Conservation (phyloP, 139 green algal species). For the Medakamo hakoo region DNA sequence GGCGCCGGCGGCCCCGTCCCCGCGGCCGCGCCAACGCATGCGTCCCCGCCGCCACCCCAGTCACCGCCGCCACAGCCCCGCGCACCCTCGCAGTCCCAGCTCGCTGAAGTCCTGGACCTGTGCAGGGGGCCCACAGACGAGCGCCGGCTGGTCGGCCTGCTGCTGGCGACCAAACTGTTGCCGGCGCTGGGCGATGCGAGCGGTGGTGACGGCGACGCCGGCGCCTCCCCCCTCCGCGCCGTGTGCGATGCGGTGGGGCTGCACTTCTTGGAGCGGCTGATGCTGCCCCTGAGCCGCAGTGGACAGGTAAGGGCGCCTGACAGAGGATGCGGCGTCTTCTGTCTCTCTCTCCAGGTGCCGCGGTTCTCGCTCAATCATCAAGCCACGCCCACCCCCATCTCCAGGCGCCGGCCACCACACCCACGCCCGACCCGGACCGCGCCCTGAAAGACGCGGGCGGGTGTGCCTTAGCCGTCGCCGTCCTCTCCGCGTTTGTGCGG, state of each 20-base stretch:
- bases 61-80: too few species aligned
- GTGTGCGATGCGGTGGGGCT: conserved; percentile 37
- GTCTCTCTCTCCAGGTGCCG: too few species aligned
- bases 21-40: neutral
- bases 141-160: conserved; percentile 36
- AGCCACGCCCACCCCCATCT: too few species aligned
- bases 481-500: neutral
- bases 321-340: too few species aligned
- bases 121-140: neutral
- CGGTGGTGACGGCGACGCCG: too few species aligned
- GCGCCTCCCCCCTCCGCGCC: conserved; percentile 1
- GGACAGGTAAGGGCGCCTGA: neutral
- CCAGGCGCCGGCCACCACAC: too few species aligned
- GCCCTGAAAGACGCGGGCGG: neutral
- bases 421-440: neutral
- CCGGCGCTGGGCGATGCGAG: conserved; percentile 17
- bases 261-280: conserved; percentile 38
- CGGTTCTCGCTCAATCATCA: too few species aligned
- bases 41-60: neutral
- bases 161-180: conserved; percentile 50
- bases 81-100: too few species aligned
- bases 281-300: conserved; percentile 33
- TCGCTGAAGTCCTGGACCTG: neutral
- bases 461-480: neutral
- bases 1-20: too few species aligned